Conservation (phyloP, 768 basidiomycete species). For the Baorangia bicolor region DNA sequence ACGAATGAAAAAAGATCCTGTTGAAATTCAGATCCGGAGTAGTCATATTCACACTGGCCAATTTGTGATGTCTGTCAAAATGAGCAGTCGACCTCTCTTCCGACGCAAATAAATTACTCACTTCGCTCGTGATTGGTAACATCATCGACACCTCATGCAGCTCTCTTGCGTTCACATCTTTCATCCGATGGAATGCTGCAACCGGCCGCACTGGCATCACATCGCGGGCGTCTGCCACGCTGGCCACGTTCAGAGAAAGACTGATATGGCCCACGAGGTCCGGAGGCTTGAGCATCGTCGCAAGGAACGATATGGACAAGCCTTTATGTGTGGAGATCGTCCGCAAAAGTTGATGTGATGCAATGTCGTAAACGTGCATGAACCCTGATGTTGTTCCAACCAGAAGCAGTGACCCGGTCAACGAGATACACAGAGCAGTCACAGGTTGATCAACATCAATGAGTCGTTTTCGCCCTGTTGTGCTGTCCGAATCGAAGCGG, state of each 20-base stretch:
- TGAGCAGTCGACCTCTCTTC: not conserved
- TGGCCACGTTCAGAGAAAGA: slow-evolving; percentile 43
- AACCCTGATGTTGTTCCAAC: slow-evolving; percentile 73
- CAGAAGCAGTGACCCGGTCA: slow-evolving; percentile 76
- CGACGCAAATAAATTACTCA: slow-evolving; percentile 17
- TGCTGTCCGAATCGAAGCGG: slow-evolving; percentile 54
- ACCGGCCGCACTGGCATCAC: slow-evolving; percentile 65
- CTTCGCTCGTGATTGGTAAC: slow-evolving; percentile 48
- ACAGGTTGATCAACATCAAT: slow-evolving; percentile 73
- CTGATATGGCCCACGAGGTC: slow-evolving; percentile 84
- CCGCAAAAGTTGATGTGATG: slow-evolving; percentile 87
- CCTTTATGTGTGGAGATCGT: slow-evolving; percentile 73
- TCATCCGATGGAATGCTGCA: slow-evolving; percentile 69
- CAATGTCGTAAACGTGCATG: slow-evolving; percentile 81
- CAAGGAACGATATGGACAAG: slow-evolving; percentile 66
- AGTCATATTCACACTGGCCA: slow-evolving; percentile 32
- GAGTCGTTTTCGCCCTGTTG: slow-evolving; percentile 52
- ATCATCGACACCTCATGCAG: slow-evolving; percentile 69
- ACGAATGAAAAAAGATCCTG: slow-evolving; percentile 69
- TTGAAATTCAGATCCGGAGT: slow-evolving; percentile 54
- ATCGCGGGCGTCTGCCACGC: slow-evolving; percentile 46
- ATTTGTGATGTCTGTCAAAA: slow-evolving; percentile 17
- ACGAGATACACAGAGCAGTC: slow-evolving; percentile 70
- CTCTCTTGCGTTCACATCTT: slow-evolving; percentile 64
- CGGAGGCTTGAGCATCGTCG: slow-evolving; percentile 79